Evolutionary conservation across 306 rosid species (phyloP).

Genomic region (Astragalus membranaceus): DNA sequence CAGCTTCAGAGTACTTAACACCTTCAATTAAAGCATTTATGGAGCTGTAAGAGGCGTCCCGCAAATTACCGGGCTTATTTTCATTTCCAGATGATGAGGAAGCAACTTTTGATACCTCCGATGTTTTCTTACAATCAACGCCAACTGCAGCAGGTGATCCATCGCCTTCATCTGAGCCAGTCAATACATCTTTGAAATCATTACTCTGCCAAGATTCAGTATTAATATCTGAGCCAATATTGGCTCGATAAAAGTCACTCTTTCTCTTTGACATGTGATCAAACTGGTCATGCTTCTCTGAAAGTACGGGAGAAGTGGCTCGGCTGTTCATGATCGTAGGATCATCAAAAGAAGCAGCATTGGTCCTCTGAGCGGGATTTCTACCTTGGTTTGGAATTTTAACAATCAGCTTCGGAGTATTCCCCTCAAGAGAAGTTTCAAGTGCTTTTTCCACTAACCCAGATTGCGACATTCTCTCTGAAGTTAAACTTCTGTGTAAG

Average conservation of each 20-base stretch:
- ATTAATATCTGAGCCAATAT: constrained; percentile 37
- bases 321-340: constrained; percentile 39
- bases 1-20: constrained; percentile 71
- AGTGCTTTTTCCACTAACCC: constrained; percentile 39
- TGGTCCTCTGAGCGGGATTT: constrained; percentile 51
- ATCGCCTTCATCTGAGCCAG: constrained; percentile 55
- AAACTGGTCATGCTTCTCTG: constrained; percentile 53
- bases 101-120: constrained; percentile 39
- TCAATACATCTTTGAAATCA: constrained; percentile 46
- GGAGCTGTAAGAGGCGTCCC: constrained; percentile 66
- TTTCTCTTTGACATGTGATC: constrained; percentile 45
- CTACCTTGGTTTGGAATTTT: constrained; percentile 57
- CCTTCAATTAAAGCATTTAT: constrained; percentile 79
- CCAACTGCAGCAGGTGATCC: constrained; percentile 34
- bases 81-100: constrained; percentile 44
- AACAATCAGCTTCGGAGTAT: constrained; percentile 53
- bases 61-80: constrained; percentile 40
- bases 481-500: constrained; percentile 28
- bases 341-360: constrained; percentile 52
- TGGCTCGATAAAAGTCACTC: constrained; percentile 34
- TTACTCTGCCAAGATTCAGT: constrained; percentile 45
- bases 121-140: constrained; percentile 34
- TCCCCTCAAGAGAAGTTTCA: constrained; percentile 49
- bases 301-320: constrained; percentile 46
- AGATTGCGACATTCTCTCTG: constrained; percentile 29